Base-by-base conservation (phyloP, 192 early-diverging fungal genomes). In the Coemansia javaensis region DNA sequence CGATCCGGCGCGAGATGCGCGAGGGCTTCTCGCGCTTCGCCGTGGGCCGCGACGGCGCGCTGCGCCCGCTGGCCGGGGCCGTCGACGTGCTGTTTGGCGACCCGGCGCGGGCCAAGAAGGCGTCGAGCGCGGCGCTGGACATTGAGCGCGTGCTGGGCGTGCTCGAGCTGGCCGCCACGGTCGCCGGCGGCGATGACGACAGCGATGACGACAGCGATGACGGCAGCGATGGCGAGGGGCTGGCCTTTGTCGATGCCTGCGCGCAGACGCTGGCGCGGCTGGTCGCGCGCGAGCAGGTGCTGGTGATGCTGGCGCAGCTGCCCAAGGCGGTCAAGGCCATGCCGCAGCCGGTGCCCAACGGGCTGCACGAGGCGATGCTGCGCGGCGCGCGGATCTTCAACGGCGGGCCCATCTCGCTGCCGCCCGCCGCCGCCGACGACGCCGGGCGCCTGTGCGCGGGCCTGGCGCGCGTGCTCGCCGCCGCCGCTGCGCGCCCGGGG, bases 261-360 rank as follows among this genome's bases (percentile, higher is more conserved):
- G 21, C 27, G 7, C 36, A 33, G 20, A 58, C 58, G 3, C 36
- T 73, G 40, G 31, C 11, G 14, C 62, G 42, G 45, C 58, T 65
- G 25, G 21, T 73, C 4, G 16, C 27, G 7, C 63, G 69, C 12
- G 69, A 73, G 54, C 62, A 73, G 24, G 69, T 53, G 54, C 39
- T 65, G 32, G 27, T 55, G 5, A 27, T 61, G n/a, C 38, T 73
- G 44, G 36, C 42, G 13, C 69, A 73, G 32, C 35, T 73, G 44
- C 63, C 69, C 20, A 56, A 47, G 46, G 37, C 41, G 3, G 63
- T 73, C 12, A 65, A 58, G 33, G 49, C 57, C 38, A 65, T 73
- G 62, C 62, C 63, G 13, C 69, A 73, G 54, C 69, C 69, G 2
- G 54, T 73, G 14, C 53, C 47, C 31, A 65, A 65, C 21, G 62